Percentiles rank a stretch among this genome's conserved stretches.
These are phyloP conservation scores for Sporormia fimetaria DNA, from an alignment of 495 filamentous ascomycete species.

Conservation along the genomic window DNA sequence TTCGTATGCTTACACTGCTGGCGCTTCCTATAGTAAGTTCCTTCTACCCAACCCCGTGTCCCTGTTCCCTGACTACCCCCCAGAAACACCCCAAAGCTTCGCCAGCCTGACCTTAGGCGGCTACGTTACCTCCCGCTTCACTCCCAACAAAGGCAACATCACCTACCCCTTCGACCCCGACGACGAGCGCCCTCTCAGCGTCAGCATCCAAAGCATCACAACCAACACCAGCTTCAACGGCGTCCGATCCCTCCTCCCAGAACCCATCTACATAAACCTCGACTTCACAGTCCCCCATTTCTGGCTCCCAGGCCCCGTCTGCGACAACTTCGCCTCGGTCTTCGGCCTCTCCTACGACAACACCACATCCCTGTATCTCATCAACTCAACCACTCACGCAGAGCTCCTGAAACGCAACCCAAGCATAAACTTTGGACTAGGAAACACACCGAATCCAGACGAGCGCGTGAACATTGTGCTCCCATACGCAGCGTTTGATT, in stretches of 20 bases:
- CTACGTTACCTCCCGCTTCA: conserved; percentile 41
- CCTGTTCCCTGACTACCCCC: neutral
- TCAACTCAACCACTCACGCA: conserved; percentile 37
- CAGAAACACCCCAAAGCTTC: conserved; percentile 38
- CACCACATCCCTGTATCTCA: conserved; percentile 36
- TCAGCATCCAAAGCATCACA: conserved; percentile 7
- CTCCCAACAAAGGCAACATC: conserved; percentile 34
- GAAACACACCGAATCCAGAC: conserved; percentile 31
- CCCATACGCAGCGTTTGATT: conserved; percentile 43
- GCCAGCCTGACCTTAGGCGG: conserved; percentile 45
- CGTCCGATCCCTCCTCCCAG: neutral
- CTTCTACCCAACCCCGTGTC: neutral
- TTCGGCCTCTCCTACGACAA: conserved; percentile 40
- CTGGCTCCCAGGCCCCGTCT: conserved; percentile 42
- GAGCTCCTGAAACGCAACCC: conserved; percentile 34
- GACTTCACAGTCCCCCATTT: conserved; percentile 44
- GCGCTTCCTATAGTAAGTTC: conserved; percentile 38
- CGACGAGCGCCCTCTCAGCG: conserved; percentile 9
- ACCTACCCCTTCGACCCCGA: conserved; percentile 38
- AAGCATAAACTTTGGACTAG: conserved; percentile 39
- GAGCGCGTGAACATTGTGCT: conserved; percentile 37
- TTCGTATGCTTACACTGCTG: conserved; percentile 47
- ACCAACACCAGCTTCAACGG: neutral
- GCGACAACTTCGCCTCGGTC: conserved; percentile 39
- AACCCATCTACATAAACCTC: conserved; percentile 27